Conservation (phyloP, 129 eudicot species). For the Centella asiatica region DNA sequence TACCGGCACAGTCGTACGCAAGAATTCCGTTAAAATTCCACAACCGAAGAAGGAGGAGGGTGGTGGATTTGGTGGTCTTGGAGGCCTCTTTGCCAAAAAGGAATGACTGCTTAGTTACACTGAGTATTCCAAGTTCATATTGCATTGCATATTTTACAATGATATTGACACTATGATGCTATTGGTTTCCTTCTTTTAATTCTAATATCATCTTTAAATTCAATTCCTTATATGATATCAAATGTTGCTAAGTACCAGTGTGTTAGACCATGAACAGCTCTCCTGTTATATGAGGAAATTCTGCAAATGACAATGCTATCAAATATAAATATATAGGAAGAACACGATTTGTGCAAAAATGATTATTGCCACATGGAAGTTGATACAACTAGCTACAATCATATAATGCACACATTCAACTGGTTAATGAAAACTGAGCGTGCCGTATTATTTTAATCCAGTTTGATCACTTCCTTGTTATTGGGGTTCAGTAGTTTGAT, state of each 20-base stretch:
- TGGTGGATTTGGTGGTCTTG: slow-evolving; percentile 29
- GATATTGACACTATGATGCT: neutral
- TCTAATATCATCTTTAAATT: slow-evolving; percentile 5
- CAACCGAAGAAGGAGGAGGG: slow-evolving; percentile 29
- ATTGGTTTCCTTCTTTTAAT: neutral
- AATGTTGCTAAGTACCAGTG: neutral
- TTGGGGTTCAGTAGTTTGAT: no score
- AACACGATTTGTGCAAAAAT: neutral
- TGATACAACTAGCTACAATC: no score
- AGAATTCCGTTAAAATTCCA: slow-evolving; percentile 24
- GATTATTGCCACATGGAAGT: neutral
- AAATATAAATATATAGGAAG: no score
- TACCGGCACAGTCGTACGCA: slow-evolving; percentile 16
- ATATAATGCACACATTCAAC: neutral
- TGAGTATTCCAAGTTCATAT: neutral
- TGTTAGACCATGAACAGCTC: neutral
- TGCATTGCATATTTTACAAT: neutral
- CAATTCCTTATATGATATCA: neutral
- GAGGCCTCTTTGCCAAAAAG: slow-evolving; percentile 33
- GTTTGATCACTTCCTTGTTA: no score
- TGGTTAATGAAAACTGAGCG: neutral
- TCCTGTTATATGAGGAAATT: neutral
- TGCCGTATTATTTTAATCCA: neutral
- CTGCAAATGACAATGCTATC: neutral
- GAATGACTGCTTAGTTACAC: neutral